phyloP scores from a whole-genome alignment of 2,329 filamentous ascomycete species.

The Fusarium brevicatenulatum region DNA sequence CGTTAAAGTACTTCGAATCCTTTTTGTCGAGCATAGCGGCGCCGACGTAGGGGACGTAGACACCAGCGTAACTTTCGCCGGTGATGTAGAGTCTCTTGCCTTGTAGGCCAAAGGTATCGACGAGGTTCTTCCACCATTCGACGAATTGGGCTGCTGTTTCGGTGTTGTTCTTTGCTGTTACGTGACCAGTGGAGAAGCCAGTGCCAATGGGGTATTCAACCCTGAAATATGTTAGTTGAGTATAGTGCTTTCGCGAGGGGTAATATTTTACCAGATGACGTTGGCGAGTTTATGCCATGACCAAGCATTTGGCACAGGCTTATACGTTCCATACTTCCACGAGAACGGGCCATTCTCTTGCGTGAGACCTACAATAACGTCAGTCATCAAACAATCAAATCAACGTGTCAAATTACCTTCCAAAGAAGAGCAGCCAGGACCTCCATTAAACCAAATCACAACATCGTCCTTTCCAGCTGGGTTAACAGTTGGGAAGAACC shows the following conservation, averaged over 20 bases:
- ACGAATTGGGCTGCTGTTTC: slow-evolving; percentile 13
- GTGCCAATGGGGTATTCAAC: slow-evolving; percentile 21
- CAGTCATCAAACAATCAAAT: fast-evolving
- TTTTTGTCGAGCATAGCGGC: slow-evolving; percentile 17
- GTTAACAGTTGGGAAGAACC: slow-evolving; percentile 39
- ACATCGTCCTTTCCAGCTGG: slow-evolving; percentile 38
- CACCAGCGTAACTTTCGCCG: slow-evolving; percentile 9
- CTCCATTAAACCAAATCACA: slow-evolving; percentile 38
- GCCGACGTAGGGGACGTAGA: slow-evolving; percentile 17
- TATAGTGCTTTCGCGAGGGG: too few relatives aligned
- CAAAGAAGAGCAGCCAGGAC: slow-evolving; percentile 19
- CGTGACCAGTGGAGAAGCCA: slow-evolving; percentile 4
- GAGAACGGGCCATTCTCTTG: slow-evolving; percentile 20
- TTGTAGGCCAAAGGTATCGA: not conserved
- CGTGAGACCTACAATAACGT: not conserved
- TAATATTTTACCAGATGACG: not conserved
- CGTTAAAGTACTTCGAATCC: slow-evolving; percentile 5
- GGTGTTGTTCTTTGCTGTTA: slow-evolving; percentile 16
- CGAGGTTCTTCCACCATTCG: slow-evolving; percentile 19
- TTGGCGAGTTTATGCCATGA: slow-evolving; percentile 22
- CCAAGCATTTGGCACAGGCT: slow-evolving; percentile 12
- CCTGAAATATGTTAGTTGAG: not conserved
- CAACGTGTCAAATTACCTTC: not conserved
- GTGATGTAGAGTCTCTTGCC: slow-evolving; percentile 13
- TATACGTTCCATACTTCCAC: slow-evolving; percentile 21